These are phyloP conservation scores for Colletotrichum musicola DNA, from an alignment of 2,329 filamentous ascomycete species.

Conservation along the genomic window DNA sequence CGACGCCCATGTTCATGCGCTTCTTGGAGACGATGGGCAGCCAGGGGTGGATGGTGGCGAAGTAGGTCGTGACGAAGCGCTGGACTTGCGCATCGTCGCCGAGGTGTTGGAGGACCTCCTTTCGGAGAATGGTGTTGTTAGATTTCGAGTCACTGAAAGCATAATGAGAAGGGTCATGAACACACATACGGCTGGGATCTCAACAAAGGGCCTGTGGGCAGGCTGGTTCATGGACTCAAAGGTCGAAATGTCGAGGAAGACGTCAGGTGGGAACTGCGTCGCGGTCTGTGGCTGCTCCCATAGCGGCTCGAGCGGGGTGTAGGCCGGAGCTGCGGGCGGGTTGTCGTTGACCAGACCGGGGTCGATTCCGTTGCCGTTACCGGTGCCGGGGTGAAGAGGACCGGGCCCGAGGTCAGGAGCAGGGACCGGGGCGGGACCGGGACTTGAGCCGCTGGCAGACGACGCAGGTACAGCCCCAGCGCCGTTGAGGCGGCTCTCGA, in stretches of 20 bases:
- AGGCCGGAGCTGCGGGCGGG: not conserved
- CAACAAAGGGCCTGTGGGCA: conserved; percentile 53
- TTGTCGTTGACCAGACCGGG: conserved; percentile 9
- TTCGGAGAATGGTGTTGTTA: not conserved
- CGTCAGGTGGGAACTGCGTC: conserved; percentile 53
- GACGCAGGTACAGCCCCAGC: not conserved
- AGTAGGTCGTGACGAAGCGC: conserved; percentile 55
- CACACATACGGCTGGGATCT: conserved; percentile 53
- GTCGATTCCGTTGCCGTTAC: not conserved
- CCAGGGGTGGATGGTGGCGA: conserved; percentile 59
- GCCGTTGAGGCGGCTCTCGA: conserved; percentile 51
- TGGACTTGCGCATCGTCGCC: conserved; percentile 53
- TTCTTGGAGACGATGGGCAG: conserved; percentile 62
- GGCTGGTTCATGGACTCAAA: conserved; percentile 52
- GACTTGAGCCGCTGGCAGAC: not conserved
- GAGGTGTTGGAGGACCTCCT: conserved; percentile 55
- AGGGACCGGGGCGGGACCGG: not conserved
- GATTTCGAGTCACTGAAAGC: not conserved
- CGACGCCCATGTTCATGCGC: conserved; percentile 56
- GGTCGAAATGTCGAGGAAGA: conserved; percentile 57
- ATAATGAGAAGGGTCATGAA: not conserved
- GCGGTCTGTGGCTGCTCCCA: conserved; percentile 11
- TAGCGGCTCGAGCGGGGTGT: conserved; percentile 6
- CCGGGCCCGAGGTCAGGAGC: not conserved
- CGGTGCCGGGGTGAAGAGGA: not conserved